These are phyloP conservation scores for Westerdykella sp. DNA, from an alignment of 2,329 filamentous ascomycete species.

Conservation along the genomic window DNA sequence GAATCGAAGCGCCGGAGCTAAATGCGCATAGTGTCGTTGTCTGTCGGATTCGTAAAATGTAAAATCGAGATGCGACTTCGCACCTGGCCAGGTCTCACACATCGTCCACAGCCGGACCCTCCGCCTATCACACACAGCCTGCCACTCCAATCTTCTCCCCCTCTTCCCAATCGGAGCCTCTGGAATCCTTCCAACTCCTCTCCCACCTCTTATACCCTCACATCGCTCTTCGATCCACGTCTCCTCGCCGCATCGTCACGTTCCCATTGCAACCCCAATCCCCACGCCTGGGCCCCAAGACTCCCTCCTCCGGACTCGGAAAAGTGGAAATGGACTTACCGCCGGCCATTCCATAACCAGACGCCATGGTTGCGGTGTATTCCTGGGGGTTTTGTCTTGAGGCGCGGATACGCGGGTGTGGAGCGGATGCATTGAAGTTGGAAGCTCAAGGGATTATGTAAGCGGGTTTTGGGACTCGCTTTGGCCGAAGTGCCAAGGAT, in stretches of 20 bases:
- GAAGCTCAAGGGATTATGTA: conserved; percentile 4
- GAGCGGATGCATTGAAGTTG: conserved; percentile 4
- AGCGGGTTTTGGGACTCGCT: conserved; percentile 1
- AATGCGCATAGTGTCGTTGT: not conserved
- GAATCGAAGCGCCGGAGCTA: too few relatives aligned
- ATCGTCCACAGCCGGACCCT: too few relatives aligned
- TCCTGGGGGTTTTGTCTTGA: conserved; percentile 16
- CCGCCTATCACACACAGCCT: too few relatives aligned
- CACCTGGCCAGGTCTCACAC: too few relatives aligned
- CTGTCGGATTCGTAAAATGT: not conserved
- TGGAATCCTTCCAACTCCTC: too few relatives aligned
- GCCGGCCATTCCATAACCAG: conserved; percentile 74
- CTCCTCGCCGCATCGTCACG: conserved; percentile 17
- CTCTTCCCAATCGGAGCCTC: too few relatives aligned
- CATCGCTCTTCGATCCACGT: not conserved
- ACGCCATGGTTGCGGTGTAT: conserved; percentile 57
- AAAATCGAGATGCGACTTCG: not conserved
- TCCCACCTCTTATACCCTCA: not conserved
- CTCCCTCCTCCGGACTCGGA: not conserved
- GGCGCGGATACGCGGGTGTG: not conserved
- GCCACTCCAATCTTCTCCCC: too few relatives aligned
- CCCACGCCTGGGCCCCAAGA: conserved; percentile 5
- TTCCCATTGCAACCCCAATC: not conserved
- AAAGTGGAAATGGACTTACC: conserved; percentile 49
- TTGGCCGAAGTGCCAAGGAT: too few relatives aligned